Base-by-base conservation (phyloP, 164 flowering plant genomes). In the Santalum album region DNA sequence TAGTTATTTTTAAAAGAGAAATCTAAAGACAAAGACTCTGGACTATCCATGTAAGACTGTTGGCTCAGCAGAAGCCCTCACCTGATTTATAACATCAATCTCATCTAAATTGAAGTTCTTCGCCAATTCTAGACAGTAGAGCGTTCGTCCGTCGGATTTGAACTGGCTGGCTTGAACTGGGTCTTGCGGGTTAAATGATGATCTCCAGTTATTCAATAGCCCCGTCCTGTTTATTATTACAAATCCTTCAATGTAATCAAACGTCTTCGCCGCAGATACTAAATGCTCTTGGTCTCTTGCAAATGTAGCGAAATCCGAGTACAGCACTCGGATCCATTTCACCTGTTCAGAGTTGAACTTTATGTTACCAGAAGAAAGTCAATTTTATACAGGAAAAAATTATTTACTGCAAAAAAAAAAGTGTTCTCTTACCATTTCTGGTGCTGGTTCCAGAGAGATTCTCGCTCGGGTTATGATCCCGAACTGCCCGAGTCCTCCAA, bases 401-500 rank as follows among this genome's bases (percentile, higher is more conserved):
- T 4, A 43, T 43, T n/a, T n/a, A n/a, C n/a, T n/a, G n/a, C n/a
- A n/a, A n/a, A n/a, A n/a, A n/a, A n/a, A n/a, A 43, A 12, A 20
- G n/a, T 43, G 5, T 12, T 43, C 12, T 45, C 7, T 63, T 73
- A 80, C 86, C 86, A 48, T 80, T 11, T 39, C 29, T 20, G 83
- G 81, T 59, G 86, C 86, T 55, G 75, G 72, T 66, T 74, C 78
- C 7, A 80, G 58, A 16, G 76, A 58, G 32, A 80, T 78, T 57
- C 67, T 71, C 18, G 83, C 86, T 51, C 78, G 52, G 43, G 86
- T 78, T 21, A 80, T 78, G 64, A 80, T 75, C 32, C 86, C 86
- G 55, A 78, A 80, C 62, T 80, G 86, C 7, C 86, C 86, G 23
- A 80, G 78, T 15, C 86, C 86, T 60, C 86, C 83, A 62, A 80